Evolutionary conservation across 1,284 basidiomycete species (phyloP), one percentile per base, ranked within the genome.

Genomic region (Heterobasidion annosum): DNA sequence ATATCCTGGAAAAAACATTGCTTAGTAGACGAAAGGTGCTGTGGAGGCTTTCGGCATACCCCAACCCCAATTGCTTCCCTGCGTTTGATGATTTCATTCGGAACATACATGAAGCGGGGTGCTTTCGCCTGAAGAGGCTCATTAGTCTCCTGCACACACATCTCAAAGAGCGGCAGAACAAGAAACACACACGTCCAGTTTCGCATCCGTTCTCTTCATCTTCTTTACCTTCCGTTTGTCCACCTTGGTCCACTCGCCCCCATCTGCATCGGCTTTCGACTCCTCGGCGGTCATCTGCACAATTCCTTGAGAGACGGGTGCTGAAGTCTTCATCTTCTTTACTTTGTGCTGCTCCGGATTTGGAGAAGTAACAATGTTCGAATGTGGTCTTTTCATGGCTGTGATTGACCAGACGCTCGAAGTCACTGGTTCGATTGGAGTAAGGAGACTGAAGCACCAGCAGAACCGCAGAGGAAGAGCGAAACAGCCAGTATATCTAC

Each of bases 201-300:
- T 83, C 19, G 68, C 69, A 57, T 82, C 81, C 43, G 64, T 54
- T 66, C 83, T 88, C 65, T 72, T 79, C 56, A 65, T 67, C 65
- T 92, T 93, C 72, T 90, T 90, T 56, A 80, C 73, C 67, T 89
- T 91, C 54, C 86, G 75, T 65, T 80, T 85, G 63, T 90, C 87
- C 7, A 91, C 84, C 62, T 82, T 88, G 2, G 78, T 83, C 83
- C 89, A 92, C 49, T 72, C 79, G 35, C 70, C 72, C 5, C 61
- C 62, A 54, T 59, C 62, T 53, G 63, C 57, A 34, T 56, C 60
- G 51, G 62, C 57, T 44, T 64, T 63, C 9, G 2, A 12, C 8
- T 9, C 32, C 1, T 19, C 13, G 19, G 37, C 25, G 13, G 13
- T 9, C 43, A 58, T 10, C 32, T 52, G 3, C 58, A 48, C 12